Evolutionary conservation across 768 basidiomycete genomes (phyloP).

Genomic region (Pleurotus citrinopileatus): DNA sequence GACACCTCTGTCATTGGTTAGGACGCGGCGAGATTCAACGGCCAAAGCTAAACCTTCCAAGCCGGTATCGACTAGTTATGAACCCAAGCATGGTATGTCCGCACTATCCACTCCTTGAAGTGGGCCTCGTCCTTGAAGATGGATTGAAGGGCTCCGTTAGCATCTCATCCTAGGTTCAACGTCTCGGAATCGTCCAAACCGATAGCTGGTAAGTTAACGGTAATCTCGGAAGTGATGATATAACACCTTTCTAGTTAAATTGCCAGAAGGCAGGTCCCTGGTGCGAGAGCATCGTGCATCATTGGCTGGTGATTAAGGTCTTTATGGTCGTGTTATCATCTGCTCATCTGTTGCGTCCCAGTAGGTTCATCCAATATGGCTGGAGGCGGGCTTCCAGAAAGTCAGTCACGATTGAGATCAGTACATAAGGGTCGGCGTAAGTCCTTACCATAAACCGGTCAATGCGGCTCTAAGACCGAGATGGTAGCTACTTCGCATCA

Average conservation of each 20-base stretch:
- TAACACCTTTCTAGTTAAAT: neutral
- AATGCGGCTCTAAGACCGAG: neutral
- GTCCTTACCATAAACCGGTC: constrained; percentile 2
- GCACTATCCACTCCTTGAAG: neutral
- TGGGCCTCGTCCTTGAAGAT: neutral
- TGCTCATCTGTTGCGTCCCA: neutral
- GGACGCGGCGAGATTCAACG: constrained; percentile 6
- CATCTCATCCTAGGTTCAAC: neutral
- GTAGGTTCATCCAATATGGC: constrained; percentile 7
- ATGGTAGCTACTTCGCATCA: constrained; percentile 1
- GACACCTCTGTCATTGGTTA: constrained; percentile 3
- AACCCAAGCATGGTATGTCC: neutral
- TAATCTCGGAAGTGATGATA: neutral
- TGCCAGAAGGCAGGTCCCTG: constrained; percentile 5
- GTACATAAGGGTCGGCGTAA: constrained; percentile 5
- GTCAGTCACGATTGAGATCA: neutral
- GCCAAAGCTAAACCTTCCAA: constrained; percentile 3
- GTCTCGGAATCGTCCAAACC: neutral
- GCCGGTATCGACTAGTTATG: constrained; percentile 5
- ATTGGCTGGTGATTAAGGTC: constrained; percentile 7
- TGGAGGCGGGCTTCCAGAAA: constrained; percentile 8
- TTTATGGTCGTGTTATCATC: neutral
- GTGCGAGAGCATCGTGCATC: neutral
- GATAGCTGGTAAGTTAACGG: neutral
- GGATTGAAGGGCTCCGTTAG: neutral